These are phyloP conservation scores for Lactifluus rugatus DNA, from an alignment of 768 basidiomycete species.

Conservation along the genomic window DNA sequence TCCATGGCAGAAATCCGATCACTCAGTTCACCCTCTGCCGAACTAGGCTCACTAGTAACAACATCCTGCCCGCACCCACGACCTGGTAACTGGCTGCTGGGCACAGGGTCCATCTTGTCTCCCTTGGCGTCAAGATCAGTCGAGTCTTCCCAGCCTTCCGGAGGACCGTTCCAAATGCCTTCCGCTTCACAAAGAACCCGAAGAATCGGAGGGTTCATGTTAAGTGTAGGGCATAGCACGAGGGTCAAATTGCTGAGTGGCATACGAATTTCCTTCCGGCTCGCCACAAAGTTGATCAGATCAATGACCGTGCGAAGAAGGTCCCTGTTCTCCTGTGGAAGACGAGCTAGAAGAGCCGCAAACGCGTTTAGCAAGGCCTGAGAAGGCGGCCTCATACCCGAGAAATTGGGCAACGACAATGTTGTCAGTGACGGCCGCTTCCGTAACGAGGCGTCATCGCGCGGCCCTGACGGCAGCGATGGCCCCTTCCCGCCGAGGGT, in stretches of 20 bases:
- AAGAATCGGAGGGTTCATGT: slow-evolving; percentile 65
- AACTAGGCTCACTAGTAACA: neutral
- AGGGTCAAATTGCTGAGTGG: slow-evolving; percentile 80
- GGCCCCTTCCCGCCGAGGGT: slow-evolving; percentile 8
- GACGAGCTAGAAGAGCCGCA: slow-evolving; percentile 48
- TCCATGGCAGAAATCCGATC: slow-evolving; percentile 5
- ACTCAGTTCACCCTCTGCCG: neutral
- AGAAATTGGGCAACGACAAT: slow-evolving; percentile 61
- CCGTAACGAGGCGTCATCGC: slow-evolving; percentile 37
- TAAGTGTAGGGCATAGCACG: slow-evolving; percentile 80
- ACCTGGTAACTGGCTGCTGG: neutral
- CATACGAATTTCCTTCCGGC: slow-evolving; percentile 77
- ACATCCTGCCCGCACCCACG: neutral
- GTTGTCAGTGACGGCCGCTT: slow-evolving; percentile 78
- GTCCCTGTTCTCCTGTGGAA: slow-evolving; percentile 77
- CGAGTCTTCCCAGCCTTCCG: slow-evolving; percentile 16
- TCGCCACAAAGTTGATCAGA: slow-evolving; percentile 67
- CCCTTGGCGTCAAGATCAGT: neutral
- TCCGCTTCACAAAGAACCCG: slow-evolving; percentile 64
- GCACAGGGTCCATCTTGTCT: neutral
- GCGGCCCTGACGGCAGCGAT: slow-evolving; percentile 12
- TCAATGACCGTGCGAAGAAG: slow-evolving; percentile 75
- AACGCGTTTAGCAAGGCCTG: slow-evolving; percentile 47
- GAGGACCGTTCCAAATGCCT: slow-evolving; percentile 47
- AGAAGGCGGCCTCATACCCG: slow-evolving; percentile 52